Percentiles rank a stretch among this genome's conserved stretches.
These are phyloP conservation scores for Camellia granthamiana DNA, from an alignment of 148 eudicot genomes.

Conservation along the genomic window DNA sequence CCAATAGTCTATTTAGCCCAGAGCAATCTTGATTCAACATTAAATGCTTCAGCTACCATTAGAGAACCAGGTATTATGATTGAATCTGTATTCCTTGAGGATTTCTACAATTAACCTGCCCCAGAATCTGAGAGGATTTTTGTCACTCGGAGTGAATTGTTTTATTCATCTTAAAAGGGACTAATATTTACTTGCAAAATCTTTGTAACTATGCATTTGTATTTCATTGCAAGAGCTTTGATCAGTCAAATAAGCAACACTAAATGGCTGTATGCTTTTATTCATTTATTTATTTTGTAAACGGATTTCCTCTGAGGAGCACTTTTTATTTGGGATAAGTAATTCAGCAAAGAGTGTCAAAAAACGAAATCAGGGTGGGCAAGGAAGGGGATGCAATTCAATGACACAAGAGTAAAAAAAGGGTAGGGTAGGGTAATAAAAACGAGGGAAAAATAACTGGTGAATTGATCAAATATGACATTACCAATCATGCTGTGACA, in stretches of 20 bases:
- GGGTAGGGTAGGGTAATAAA: not conserved
- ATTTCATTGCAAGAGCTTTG: not conserved
- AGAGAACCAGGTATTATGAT: constrained; percentile 62
- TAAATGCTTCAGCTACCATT: constrained; percentile 50
- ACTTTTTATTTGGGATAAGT: too few species aligned
- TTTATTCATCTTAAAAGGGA: not conserved
- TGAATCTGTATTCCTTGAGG: not conserved
- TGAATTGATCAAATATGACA: not conserved
- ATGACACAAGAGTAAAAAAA: not conserved
- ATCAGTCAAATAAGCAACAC: not conserved
- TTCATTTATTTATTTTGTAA: too few species aligned
- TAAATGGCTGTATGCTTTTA: too few species aligned
- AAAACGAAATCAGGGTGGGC: not conserved
- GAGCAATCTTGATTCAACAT: constrained; percentile 54
- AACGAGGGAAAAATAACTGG: not conserved
- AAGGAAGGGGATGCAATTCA: not conserved
- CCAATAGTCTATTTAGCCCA: constrained; percentile 55
- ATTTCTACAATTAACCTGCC: constrained; percentile 3
- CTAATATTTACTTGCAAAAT: not conserved
- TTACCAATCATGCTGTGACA: not conserved
- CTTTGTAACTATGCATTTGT: not conserved
- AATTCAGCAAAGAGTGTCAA: too few species aligned
- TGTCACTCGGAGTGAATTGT: not conserved
- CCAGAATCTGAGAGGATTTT: not conserved
- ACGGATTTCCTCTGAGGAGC: not conserved